phyloP scores from a whole-genome alignment of 176 grass and related monocot species.

The Carex kokanica region DNA sequence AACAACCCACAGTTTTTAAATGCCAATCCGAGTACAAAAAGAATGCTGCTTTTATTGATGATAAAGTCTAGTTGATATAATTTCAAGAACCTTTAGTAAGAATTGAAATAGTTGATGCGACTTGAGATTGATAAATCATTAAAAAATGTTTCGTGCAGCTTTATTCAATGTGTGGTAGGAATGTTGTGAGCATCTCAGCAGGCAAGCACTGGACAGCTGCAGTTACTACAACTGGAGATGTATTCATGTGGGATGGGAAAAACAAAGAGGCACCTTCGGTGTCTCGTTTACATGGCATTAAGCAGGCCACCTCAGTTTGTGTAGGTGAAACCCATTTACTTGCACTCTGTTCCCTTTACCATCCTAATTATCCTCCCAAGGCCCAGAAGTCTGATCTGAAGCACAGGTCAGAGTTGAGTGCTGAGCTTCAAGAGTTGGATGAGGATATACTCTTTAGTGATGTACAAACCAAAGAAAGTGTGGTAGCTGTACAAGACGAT shows the following conservation, averaged over 20 bases:
- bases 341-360: constrained; percentile 77
- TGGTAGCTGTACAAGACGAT: constrained; percentile 29
- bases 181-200: constrained; percentile 76
- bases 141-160: constrained; percentile 43
- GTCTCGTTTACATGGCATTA: constrained; percentile 79
- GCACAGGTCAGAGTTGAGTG: constrained; percentile 35
- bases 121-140: constrained; percentile 10
- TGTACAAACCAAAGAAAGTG: constrained; percentile 28
- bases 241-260: constrained; percentile 97
- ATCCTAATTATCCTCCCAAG: constrained; percentile 67
- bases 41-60: neutral
- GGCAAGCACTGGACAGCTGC: constrained; percentile 93
- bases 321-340: constrained; percentile 97
- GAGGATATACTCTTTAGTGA: constrained; percentile 63
- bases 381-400: constrained; percentile 33
- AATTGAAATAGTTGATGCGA: neutral
- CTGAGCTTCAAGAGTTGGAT: constrained; percentile 63
- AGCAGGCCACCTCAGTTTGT: constrained; percentile 86
- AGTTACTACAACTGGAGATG: constrained; percentile 81
- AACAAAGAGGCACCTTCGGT: constrained; percentile 55
- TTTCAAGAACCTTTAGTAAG: constrained; percentile 15
- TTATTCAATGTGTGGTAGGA: constrained; percentile 69
- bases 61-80: constrained; percentile 22
- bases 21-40: constrained; percentile 3
- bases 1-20: neutral